phyloP scores from a whole-genome alignment of 768 basidiomycete genomes.

The Tricholoma sp. region DNA sequence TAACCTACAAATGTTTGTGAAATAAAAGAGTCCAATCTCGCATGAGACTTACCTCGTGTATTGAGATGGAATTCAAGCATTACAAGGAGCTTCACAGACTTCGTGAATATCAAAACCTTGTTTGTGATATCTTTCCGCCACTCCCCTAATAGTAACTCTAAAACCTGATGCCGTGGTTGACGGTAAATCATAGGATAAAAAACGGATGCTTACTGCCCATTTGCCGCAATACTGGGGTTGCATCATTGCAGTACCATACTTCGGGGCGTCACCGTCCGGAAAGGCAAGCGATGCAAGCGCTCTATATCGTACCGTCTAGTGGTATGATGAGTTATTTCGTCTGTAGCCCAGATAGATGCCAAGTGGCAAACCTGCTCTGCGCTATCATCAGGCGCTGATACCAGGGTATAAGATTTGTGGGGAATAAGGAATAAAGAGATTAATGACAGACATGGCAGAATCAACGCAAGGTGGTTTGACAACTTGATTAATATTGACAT shows the following conservation, averaged over 20 bases:
- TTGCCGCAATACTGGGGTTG: conserved; percentile 74
- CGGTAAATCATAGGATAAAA: background rate
- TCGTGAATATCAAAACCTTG: conserved; percentile 93
- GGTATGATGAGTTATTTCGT: background rate
- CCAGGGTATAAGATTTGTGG: conserved; percentile 1
- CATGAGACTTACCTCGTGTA: conserved; percentile 37
- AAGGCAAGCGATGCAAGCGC: conserved; percentile 61
- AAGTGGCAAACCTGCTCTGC: conserved; percentile 52
- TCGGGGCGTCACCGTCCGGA: conserved; percentile 48
- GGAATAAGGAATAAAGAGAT: background rate
- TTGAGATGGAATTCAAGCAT: conserved; percentile 78
- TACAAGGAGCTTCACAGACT: conserved; percentile 83
- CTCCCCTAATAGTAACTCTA: conserved; percentile 59
- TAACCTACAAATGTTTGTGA: conserved; percentile 31
- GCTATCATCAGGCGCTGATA: conserved; percentile 60
- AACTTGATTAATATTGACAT: conserved; percentile 82
- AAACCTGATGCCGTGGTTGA: conserved; percentile 41
- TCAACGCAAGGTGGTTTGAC: conserved; percentile 83
- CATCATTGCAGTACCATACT: conserved; percentile 58
- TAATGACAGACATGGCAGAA: conserved; percentile 62
- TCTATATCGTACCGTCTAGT: conserved; percentile 42
- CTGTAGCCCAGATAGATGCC: background rate
- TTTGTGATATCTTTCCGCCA: conserved; percentile 64
- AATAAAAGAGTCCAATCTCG: background rate
- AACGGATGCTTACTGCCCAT: conserved; percentile 59